Conservation (phyloP, 495 filamentous ascomycete genomes). For the Terfezia boudieri region DNA sequence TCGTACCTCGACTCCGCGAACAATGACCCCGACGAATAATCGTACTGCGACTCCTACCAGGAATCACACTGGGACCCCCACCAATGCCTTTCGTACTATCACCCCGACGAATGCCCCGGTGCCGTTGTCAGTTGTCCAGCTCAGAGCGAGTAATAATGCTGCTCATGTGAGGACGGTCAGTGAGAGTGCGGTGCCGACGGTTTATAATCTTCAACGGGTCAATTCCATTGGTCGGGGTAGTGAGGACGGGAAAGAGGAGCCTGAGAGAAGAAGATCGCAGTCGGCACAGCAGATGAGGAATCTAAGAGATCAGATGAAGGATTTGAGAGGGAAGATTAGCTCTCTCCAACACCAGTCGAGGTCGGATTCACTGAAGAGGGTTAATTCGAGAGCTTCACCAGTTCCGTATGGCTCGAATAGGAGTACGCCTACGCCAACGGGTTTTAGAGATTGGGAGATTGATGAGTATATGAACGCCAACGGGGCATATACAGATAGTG, state of each 20-base stretch:
- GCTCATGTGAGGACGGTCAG: conserved; percentile 13
- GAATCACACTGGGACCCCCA: background rate
- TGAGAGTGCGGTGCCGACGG: conserved; percentile 15
- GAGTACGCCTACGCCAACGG: background rate
- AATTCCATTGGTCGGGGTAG: background rate
- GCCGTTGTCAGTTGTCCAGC: conserved; percentile 13
- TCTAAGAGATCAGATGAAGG: conserved; percentile 80
- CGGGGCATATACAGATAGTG: background rate
- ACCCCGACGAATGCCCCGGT: background rate
- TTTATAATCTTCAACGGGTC: background rate
- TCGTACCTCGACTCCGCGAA: background rate
- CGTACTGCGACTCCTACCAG: background rate
- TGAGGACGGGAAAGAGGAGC: conserved; percentile 4
- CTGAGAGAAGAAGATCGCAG: conserved; percentile 7
- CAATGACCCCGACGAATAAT: background rate
- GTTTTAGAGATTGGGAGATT: background rate
- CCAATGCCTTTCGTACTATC: background rate
- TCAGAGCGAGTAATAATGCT: conserved; percentile 1
- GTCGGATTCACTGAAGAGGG: conserved; percentile 19
- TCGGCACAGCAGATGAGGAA: conserved; percentile 45
- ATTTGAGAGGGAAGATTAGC: conserved; percentile 77
- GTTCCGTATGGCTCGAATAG: background rate
- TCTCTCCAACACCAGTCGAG: conserved; percentile 59
- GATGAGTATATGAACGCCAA: background rate
- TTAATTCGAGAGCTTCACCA: background rate